Evolutionary conservation across 306 rosid species (phyloP), one percentile per base, ranked within the genome.

Genomic region (Lotus japonicus): DNA sequence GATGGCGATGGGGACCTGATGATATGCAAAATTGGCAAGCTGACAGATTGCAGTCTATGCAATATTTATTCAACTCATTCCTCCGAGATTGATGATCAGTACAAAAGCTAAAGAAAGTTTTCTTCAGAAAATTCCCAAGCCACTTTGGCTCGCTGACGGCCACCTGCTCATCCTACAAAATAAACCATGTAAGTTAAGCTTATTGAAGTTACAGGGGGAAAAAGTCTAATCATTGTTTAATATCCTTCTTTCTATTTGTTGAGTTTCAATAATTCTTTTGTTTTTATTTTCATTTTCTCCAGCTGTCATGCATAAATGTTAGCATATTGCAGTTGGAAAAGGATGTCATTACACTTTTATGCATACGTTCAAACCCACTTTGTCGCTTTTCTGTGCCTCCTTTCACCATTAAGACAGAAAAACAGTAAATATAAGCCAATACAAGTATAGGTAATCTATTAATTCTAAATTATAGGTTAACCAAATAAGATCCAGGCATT

Each of bases 1-100:
- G 88, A 9, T 66, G 33, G 2, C 75, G 70, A 73, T 86, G 91
- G 46, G 64, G 12, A 35, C 79, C 83, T 0, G 65, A 49, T 5
- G 71, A 12, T 7, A 73, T 8, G 53, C 91, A 86, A 31, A 72
- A 46, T 12, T 78, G 81, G 70, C 91, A 86, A 58, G 45, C 69
- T 28, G 82, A 26, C 39, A 13, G 4, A 31, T 78, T 26, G 48
- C 91, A 86, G 54, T 74, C 63, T 11, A 76, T 73, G 31, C 91
- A 86, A n/a, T 78, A 86, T 18, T 57, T 76, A 11, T 79, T 81
- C 4, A 81, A 36, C 41, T 79, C 83, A 61, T 81, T 81, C 76
- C 17, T 70, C 2, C 11, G 44, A 5, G 5, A 2, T 17, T 41
- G 73, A 76, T 84, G 86, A 42, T 21, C 15, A 26, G 38, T 0